Evolutionary conservation across 2,329 filamentous ascomycete genomes (phyloP).

Genomic region (Diaporthe batatas): DNA sequence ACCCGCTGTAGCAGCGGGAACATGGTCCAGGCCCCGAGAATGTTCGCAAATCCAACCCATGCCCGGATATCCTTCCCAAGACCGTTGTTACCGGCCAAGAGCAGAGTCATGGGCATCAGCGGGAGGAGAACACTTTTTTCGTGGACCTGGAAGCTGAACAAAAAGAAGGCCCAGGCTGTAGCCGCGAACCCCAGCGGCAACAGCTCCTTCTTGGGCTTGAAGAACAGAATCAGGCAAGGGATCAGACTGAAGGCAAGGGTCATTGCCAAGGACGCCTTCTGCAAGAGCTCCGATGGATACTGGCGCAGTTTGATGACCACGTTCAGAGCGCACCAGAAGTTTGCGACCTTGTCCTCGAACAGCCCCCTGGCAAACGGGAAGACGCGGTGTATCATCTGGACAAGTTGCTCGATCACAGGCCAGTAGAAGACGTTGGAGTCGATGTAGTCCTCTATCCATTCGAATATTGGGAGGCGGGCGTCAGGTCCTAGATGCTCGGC

Average conservation of each 20-base stretch:
- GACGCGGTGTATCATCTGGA: constrained; percentile 89
- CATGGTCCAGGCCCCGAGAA: constrained; percentile 92
- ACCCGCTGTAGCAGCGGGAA: constrained; percentile 91
- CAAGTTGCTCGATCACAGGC: constrained; percentile 80
- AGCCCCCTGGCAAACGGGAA: constrained; percentile 96
- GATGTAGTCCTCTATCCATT: constrained; percentile 68
- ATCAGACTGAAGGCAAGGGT: constrained; percentile 84
- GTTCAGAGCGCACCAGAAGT: constrained; percentile 96
- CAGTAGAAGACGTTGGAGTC: constrained; percentile 78
- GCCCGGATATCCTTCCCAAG: constrained; percentile 81
- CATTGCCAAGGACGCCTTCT: constrained; percentile 78
- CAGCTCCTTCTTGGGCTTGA: constrained; percentile 81
- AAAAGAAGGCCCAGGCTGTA: constrained; percentile 95
- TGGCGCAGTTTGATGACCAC: constrained; percentile 87
- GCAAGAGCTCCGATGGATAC: constrained; percentile 79
- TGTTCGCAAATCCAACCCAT: constrained; percentile 97
- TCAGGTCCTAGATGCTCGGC: constrained; percentile 70
- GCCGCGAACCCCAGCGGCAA: constrained; percentile 85
- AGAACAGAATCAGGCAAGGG: constrained; percentile 83
- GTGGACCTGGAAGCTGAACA: constrained; percentile 98
- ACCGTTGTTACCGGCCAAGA: constrained; percentile 80
- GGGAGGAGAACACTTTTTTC: constrained; percentile 97
- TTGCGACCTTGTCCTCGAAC: constrained; percentile 99
- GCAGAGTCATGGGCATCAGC: constrained; percentile 90
- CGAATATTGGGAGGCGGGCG: constrained; percentile 73